Conservation (phyloP, 2,329 filamentous ascomycete species). For the Fusarium nematophilum region DNA sequence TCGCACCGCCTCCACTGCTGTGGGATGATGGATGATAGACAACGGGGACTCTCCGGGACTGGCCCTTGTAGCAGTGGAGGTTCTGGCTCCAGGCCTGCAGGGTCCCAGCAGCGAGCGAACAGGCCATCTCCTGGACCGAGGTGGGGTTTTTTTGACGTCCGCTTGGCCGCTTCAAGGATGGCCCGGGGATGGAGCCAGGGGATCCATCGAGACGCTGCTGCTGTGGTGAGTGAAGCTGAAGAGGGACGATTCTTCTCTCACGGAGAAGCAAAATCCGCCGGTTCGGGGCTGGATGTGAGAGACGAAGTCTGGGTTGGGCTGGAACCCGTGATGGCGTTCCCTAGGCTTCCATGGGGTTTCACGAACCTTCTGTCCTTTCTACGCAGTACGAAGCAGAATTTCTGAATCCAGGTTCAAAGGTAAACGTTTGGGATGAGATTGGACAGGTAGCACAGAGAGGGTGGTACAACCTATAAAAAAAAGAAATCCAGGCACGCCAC, state of each 20-base stretch:
- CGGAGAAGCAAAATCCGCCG: neutral
- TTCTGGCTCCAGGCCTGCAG: constrained; percentile 5
- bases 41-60: neutral
- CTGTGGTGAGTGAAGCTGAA: neutral
- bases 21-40: too few species aligned
- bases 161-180: constrained; percentile 6
- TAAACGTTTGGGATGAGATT: too few species aligned
- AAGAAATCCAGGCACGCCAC: too few species aligned
- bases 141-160: constrained; percentile 1
- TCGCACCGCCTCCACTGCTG: constrained; percentile 27
- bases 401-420: neutral
- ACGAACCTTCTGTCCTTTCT: too few species aligned
- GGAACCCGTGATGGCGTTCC: constrained; percentile 10
- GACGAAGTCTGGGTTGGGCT: constrained; percentile 18
- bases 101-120: constrained; percentile 14
- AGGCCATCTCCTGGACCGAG: constrained; percentile 13
- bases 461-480: neutral
- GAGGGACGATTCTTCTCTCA: neutral
- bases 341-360: constrained; percentile 23
- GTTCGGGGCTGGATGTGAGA: neutral
- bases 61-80: neutral
- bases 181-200: neutral
- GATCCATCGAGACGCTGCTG: neutral
- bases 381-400: too few species aligned
- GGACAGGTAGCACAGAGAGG: neutral